Evolutionary conservation across 106 monocot species (phyloP), one percentile per base, ranked within the genome.

Genomic region (Acorus gramineus): DNA sequence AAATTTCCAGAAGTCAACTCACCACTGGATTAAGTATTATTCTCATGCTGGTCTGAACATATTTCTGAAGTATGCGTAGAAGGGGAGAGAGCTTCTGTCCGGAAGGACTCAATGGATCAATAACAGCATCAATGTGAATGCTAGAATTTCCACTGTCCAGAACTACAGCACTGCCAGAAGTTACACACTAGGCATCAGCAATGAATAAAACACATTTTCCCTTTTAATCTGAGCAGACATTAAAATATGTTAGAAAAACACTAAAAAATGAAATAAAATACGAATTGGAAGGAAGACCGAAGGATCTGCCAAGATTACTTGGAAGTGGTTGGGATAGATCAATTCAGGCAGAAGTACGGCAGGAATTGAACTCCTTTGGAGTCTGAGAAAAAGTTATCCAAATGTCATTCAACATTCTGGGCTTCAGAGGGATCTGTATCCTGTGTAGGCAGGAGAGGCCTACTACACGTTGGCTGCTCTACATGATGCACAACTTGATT

Each of bases 61-160:
- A 70, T 68, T 76, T 90, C 85, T 77, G 82, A 44, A 95, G 86
- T 69, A 85, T 55, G 71, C 73, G 77, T 66, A 95, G 82, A 72
- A 95, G 73, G 6, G 95, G 90, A 65, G 95, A 64, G 60, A 95
- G 84, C 62, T 90, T 95, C 73, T 95, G 95, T 14, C 90, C 90
- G 4, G 87, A 72, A n/a, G 90, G 76, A 78, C 95, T 87, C 71
- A 95, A 77, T 60, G 95, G 95, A 80, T 95, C 95, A 69, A 95
- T 85, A 11, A 95, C 95, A 56, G 87, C 95, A 82, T 95, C 95
- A 72, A 95, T 95, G 55, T 90, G 95, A 57, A 95, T 76, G 63
- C 66, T 73, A 66, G 95, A 82, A 69, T 87, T 85, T 54, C 66
- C 71, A 76, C 63, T 85, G 44, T 85, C 70, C 71, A 90, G 66